phyloP scores from a whole-genome alignment of 371 early-diverging fungal genomes.

The Mortierella sp. region DNA sequence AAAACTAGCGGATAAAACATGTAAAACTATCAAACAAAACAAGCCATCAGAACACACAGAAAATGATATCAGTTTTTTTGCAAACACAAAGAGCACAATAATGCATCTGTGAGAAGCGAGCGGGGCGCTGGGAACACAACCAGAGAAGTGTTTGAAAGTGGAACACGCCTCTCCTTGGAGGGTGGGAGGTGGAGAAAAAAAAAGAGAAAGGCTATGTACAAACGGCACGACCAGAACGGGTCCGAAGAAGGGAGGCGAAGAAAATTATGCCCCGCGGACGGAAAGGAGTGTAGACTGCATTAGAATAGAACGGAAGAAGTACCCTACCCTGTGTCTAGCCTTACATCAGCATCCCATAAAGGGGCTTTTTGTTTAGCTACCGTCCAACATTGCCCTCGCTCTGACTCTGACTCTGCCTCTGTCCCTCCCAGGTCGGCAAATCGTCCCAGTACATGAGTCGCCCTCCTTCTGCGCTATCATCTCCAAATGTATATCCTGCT shows the following conservation, averaged over 20 bases:
- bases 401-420: not conserved
- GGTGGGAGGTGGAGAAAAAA: not conserved
- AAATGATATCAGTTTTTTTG: no score
- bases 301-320: no score
- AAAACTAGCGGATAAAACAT: not conserved
- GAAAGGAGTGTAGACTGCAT: no score
- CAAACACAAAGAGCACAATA: not conserved
- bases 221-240: not conserved
- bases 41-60: not conserved
- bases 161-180: not conserved
- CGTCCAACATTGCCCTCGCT: not conserved
- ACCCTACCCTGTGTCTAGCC: no score
- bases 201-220: not conserved
- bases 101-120: no score
- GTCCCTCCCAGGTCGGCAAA: not conserved
- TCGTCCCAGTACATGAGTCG: conserved; percentile 10
- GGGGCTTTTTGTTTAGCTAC: not conserved
- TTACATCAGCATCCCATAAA: no score
- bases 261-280: no score
- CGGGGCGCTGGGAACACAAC: not conserved
- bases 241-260: not conserved
- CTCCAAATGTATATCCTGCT: not conserved
- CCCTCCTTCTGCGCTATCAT: not conserved
- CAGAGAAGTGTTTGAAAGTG: not conserved
- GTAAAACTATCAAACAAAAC: not conserved